These are phyloP conservation scores for Wickerhamiella bombiphila DNA, from an alignment of 805 yeast species.

Conservation along the genomic window DNA sequence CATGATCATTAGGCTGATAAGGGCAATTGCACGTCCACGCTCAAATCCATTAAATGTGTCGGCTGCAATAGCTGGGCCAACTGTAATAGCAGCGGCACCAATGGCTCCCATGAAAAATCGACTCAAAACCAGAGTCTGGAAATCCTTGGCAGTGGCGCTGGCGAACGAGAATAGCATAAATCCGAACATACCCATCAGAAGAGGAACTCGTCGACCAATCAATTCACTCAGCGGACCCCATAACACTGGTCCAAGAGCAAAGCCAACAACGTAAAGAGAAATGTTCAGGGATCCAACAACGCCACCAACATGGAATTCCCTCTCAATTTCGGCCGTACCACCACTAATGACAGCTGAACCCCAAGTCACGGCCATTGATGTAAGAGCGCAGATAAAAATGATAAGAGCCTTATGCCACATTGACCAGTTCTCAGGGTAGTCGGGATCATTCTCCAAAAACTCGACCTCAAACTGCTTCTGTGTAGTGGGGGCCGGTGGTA, in stretches of 20 bases:
- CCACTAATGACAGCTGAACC: constrained; percentile 47
- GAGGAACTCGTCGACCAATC: constrained; percentile 48
- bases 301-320: constrained; percentile 41
- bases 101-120: constrained; percentile 67
- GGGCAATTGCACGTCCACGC: constrained; percentile 12
- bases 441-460: constrained; percentile 31
- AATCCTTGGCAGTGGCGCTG: constrained; percentile 13
- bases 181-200: constrained; percentile 33
- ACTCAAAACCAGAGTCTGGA: constrained; percentile 33
- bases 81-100: constrained; percentile 49
- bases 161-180: constrained; percentile 17
- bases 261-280: constrained; percentile 73
- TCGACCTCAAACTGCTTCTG: constrained; percentile 9
- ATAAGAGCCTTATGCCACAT: constrained; percentile 1
- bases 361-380: constrained; percentile 41
- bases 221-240: constrained; percentile 85
- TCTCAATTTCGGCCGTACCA: constrained; percentile 32
- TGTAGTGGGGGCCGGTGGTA: constrained; percentile 6
- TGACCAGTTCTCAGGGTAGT: constrained; percentile 43
- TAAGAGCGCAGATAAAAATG: constrained; percentile 37
- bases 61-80: constrained; percentile 12
- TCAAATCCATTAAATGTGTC: constrained; percentile 8
- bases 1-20: constrained; percentile 8
- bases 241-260: constrained; percentile 77
- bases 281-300: constrained; percentile 61